These are phyloP conservation scores for Trichoderma sp. DNA, from an alignment of 2,329 filamentous ascomycete species.

Conservation along the genomic window DNA sequence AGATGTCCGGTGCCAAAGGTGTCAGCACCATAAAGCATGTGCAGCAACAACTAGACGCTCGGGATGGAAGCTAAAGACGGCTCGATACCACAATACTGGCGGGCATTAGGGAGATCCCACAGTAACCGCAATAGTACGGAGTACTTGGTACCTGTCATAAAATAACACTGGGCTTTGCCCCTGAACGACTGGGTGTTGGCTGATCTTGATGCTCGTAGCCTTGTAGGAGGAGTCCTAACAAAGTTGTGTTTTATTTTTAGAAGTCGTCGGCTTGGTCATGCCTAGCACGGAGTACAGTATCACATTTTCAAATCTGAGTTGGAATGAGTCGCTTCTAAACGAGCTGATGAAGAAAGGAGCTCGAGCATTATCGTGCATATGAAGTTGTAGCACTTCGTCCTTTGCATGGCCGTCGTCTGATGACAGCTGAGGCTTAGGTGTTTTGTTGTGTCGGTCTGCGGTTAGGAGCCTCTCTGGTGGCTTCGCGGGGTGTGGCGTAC, in stretches of 20 bases:
- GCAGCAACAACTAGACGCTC: neutral
- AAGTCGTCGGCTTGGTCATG: neutral
- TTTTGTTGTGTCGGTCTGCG: conserved; percentile 7
- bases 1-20: neutral
- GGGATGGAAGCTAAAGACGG: neutral
- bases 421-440: conserved; percentile 5
- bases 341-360: neutral
- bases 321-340: neutral
- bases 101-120: neutral
- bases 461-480: neutral
- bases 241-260: neutral
- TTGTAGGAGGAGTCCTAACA: neutral
- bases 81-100: neutral
- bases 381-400: neutral
- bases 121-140: neutral
- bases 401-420: neutral
- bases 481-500: conserved; percentile 8
- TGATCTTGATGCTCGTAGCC: neutral
- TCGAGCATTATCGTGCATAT: conserved; percentile 6
- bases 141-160: neutral
- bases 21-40: conserved; percentile 5
- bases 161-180: neutral
- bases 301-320: neutral
- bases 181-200: neutral
- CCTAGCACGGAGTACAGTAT: neutral